Percentiles rank a stretch among this genome's conserved stretches.
Conservation (phyloP, 352 stramenopile species). For the Albugo candida region DNA sequence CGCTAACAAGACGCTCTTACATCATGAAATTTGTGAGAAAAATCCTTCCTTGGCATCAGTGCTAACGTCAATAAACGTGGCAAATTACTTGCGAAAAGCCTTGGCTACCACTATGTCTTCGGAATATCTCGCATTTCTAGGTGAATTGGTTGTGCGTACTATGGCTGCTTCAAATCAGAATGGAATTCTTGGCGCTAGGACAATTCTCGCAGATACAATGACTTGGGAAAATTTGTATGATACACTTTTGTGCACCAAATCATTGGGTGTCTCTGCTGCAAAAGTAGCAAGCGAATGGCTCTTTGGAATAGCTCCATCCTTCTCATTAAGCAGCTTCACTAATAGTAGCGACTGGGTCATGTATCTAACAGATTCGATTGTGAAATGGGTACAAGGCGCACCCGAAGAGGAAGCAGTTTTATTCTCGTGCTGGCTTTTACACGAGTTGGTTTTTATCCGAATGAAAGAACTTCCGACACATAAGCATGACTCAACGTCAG, state of each 20-base stretch:
- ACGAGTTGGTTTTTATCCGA: background rate
- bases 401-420: background rate
- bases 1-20: background rate
- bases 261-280: background rate
- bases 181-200: background rate
- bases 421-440: background rate
- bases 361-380: background rate
- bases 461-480: background rate
- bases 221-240: background rate
- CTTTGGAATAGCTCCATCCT: background rate
- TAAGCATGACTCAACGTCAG: background rate
- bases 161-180: too few species aligned
- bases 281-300: background rate
- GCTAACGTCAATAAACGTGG: background rate
- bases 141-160: background rate
- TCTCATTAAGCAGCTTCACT: background rate
- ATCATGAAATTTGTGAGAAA: background rate
- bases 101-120: constrained; percentile 15
- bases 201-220: background rate
- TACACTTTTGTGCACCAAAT: background rate
- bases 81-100: constrained; percentile 8
- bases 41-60: background rate
- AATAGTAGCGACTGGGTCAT: background rate
- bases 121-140: constrained; percentile 17
- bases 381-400: background rate